These are phyloP conservation scores for Suillus alpinus DNA, from an alignment of 768 basidiomycete genomes.

Conservation along the genomic window DNA sequence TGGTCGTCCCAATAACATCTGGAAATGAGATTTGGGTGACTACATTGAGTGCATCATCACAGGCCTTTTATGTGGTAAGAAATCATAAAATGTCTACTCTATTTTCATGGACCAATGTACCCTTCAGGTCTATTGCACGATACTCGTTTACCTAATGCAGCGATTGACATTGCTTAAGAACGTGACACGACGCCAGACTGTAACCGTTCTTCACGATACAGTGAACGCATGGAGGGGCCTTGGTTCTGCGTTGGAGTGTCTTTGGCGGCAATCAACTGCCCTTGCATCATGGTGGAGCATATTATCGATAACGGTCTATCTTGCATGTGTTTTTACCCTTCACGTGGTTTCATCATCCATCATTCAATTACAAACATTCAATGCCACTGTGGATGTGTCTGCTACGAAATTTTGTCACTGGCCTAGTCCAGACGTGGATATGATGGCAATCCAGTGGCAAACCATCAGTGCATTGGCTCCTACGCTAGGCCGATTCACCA, in stretches of 20 bases:
- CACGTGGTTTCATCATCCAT: conserved; percentile 21
- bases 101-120: not conserved
- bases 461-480: not conserved
- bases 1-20: conserved; percentile 2
- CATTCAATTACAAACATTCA: conserved; percentile 17
- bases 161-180: conserved; percentile 10
- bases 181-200: conserved; percentile 4
- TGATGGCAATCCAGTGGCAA: conserved; percentile 4
- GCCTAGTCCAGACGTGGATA: conserved; percentile 6
- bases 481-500: not conserved
- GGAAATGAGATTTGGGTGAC: not conserved
- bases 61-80: conserved; percentile 7
- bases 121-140: conserved; percentile 16
- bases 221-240: conserved; percentile 19
- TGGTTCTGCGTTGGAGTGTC: conserved; percentile 14
- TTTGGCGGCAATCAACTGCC: conserved; percentile 16
- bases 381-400: not conserved
- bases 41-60: not conserved
- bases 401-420: conserved; percentile 1
- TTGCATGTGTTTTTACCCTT: conserved; percentile 15
- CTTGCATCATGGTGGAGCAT: conserved; percentile 11
- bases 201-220: conserved; percentile 21
- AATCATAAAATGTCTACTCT: not conserved
- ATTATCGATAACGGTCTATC: conserved; percentile 16
- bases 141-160: conserved; percentile 20